Conservation (phyloP, 2,329 filamentous ascomycete species). For the Hypoxylon sp. region DNA sequence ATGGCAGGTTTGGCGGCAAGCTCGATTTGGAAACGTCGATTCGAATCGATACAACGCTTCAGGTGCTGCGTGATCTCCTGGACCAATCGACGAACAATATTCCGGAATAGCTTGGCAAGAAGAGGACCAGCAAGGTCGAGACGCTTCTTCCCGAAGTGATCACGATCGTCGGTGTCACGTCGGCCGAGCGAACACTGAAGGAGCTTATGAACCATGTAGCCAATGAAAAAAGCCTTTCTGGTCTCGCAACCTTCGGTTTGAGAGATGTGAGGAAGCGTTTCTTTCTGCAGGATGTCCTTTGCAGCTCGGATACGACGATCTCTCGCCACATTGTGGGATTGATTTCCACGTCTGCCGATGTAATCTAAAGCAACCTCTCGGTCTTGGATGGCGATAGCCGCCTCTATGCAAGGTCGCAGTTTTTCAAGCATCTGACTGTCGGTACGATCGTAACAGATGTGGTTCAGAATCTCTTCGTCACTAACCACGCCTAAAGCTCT, state of each 20-base stretch:
- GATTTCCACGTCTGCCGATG: conserved; percentile 90
- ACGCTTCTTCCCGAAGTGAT: conserved; percentile 99
- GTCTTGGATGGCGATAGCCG: conserved; percentile 96
- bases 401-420: conserved; percentile 96
- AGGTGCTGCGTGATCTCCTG: conserved; percentile 92
- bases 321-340: conserved; percentile 79
- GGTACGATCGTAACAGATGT: conserved; percentile 95
- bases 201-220: conserved; percentile 98
- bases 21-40: conserved; percentile 89
- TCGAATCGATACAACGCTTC: conserved; percentile 90
- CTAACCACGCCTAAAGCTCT: conserved; percentile 95
- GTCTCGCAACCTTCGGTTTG: conserved; percentile 96
- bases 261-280: conserved; percentile 95
- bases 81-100: conserved; percentile 90
- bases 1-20: conserved; percentile 93
- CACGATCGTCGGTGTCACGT: conserved; percentile 94
- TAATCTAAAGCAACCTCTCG: conserved; percentile 94
- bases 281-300: conserved; percentile 95
- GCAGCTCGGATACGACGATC: conserved; percentile 94
- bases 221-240: conserved; percentile 96
- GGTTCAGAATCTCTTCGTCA: conserved; percentile 97
- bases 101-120: conserved; percentile 95
- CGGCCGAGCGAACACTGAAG: conserved; percentile 93
- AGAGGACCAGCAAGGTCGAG: conserved; percentile 94
- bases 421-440: conserved; percentile 98